Conservation (phyloP, 129 eudicot species). For the Pulicaria dysenterica region DNA sequence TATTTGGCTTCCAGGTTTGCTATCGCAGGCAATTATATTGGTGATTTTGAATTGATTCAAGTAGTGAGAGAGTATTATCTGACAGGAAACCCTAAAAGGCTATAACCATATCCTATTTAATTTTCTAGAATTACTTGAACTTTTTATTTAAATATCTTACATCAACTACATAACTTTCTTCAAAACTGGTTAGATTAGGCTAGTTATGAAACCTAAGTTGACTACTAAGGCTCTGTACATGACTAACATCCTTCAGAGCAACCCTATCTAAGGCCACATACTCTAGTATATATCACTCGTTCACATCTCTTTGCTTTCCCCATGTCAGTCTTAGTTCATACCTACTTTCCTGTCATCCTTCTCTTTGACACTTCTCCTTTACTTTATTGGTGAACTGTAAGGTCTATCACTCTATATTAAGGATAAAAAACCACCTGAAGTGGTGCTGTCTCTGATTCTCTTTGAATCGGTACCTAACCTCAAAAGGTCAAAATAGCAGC, state of each 20-base stretch:
- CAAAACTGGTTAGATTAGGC: slow-evolving; percentile 12
- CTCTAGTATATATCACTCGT: too few species aligned
- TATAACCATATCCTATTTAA: neutral
- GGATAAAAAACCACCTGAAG: too few species aligned
- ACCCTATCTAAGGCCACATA: too few species aligned
- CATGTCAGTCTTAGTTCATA: too few species aligned
- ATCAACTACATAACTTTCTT: neutral
- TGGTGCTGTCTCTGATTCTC: too few species aligned
- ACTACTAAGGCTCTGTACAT: slow-evolving; percentile 1
- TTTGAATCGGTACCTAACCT: too few species aligned
- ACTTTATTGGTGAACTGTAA: too few species aligned
- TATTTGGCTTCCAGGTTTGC: neutral
- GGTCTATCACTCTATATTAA: too few species aligned
- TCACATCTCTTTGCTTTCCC: too few species aligned
- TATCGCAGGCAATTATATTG: neutral
- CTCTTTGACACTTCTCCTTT: too few species aligned
- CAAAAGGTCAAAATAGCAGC: too few species aligned
- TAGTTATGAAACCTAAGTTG: neutral
- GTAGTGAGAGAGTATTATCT: neutral
- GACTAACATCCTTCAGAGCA: slow-evolving; percentile 11
- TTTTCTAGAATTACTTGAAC: neutral
- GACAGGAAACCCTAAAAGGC: slow-evolving; percentile 9
- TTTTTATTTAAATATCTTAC: neutral
- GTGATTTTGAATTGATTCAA: neutral
- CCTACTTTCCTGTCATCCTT: too few species aligned